phyloP scores from a whole-genome alignment of 345 rosid genomes.

The Camelina laxa region DNA sequence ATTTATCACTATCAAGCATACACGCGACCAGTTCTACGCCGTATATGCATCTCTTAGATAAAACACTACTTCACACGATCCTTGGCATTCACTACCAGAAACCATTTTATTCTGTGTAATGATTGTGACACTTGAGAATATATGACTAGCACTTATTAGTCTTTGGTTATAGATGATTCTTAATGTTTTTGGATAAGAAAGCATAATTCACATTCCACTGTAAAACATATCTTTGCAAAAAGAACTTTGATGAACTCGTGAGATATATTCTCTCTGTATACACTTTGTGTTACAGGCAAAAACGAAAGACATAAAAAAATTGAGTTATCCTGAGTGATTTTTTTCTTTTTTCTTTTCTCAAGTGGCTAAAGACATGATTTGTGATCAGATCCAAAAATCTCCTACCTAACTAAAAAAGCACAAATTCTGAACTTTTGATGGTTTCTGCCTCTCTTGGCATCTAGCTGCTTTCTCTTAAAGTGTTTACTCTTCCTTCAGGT shows the following conservation, averaged over 20 bases:
- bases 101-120: slow-evolving; percentile 1
- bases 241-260: slow-evolving; percentile 26
- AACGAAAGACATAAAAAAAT: slow-evolving; percentile 5
- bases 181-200: neutral
- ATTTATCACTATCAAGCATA: slow-evolving; percentile 2
- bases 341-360: neutral
- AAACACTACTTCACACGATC: neutral
- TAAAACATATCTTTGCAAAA: neutral
- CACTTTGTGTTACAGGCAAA: slow-evolving; percentile 31
- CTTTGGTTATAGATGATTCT: slow-evolving; percentile 19
- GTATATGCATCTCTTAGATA: neutral
- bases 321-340: neutral
- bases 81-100: neutral
- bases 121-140: slow-evolving; percentile 22
- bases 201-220: slow-evolving; percentile 9
- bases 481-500: slow-evolving; percentile 46
- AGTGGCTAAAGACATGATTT: neutral
- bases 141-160: neutral
- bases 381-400: slow-evolving; percentile 6
- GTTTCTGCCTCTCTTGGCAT: neutral
- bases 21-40: neutral
- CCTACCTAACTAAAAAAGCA: slow-evolving; percentile 23
- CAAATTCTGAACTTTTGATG: slow-evolving; percentile 16
- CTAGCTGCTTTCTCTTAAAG: slow-evolving; percentile 37
- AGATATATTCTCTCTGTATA: slow-evolving; percentile 25